Evolutionary conservation across 1,284 basidiomycete genomes (phyloP).

Genomic region (Cutaneotrichosporon spelunceum): DNA sequence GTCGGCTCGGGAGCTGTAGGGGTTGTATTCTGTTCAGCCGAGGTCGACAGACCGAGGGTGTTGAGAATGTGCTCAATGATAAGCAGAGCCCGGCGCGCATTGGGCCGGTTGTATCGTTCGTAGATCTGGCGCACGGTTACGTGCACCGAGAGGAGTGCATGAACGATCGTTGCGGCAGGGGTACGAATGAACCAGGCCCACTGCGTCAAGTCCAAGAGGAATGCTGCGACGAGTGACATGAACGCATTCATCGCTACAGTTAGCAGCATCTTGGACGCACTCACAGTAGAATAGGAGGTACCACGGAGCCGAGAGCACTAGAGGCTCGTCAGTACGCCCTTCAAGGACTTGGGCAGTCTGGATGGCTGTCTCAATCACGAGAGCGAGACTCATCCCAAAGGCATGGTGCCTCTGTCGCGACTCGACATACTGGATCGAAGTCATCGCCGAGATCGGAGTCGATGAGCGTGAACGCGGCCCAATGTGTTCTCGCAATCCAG

Average conservation of each 20-base stretch:
- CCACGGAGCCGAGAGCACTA: constrained; percentile 20
- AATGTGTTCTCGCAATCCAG: constrained; percentile 15
- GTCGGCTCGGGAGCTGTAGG: background rate
- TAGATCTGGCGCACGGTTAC: constrained; percentile 9
- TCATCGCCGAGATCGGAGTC: background rate
- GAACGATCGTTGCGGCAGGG: constrained; percentile 8
- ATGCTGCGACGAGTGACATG: constrained; percentile 25
- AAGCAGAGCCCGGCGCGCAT: constrained; percentile 9
- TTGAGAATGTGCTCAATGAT: constrained; percentile 16
- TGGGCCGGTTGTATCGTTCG: constrained; percentile 14
- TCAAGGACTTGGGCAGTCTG: constrained; percentile 19
- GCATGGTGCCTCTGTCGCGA: constrained; percentile 15
- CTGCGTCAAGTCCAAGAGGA: constrained; percentile 22
- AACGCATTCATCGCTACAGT: constrained; percentile 25
- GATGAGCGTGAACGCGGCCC: constrained; percentile 9
- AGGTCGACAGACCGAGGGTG: constrained; percentile 8
- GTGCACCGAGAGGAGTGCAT: constrained; percentile 9
- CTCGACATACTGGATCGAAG: constrained; percentile 14
- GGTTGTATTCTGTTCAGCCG: background rate
- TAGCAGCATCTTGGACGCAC: background rate
- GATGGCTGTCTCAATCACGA: constrained; percentile 24
- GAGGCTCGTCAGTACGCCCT: background rate
- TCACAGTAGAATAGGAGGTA: constrained; percentile 28
- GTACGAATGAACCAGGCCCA: constrained; percentile 20
- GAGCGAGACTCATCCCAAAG: constrained; percentile 18